Percentiles rank a stretch among this genome's conserved stretches.
phyloP scores from a whole-genome alignment of 768 basidiomycete genomes.

The Coprinellus aureogranulatus region DNA sequence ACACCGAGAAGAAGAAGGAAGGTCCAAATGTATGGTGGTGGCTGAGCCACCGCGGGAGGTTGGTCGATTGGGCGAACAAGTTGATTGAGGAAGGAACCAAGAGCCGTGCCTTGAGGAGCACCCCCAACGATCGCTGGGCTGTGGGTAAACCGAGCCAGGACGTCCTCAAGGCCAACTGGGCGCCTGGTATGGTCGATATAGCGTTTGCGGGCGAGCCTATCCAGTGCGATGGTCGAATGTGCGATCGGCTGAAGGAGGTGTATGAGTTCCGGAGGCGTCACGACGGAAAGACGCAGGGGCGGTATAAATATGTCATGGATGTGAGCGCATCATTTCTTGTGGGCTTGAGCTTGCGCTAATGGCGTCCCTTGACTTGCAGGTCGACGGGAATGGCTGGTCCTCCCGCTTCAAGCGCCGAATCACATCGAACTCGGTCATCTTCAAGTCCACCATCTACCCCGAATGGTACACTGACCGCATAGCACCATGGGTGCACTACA shows the following conservation, averaged over 20 bases:
- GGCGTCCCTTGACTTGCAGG: too few relatives aligned
- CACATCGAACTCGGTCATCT: conserved; percentile 58
- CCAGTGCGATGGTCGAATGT: conserved; percentile 40
- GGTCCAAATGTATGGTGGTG: too few relatives aligned
- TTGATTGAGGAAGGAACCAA: not conserved
- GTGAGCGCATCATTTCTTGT: too few relatives aligned
- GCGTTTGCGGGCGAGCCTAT: conserved; percentile 48
- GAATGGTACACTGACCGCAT: conserved; percentile 67
- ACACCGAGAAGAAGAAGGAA: conserved; percentile 10
- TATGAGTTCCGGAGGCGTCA: conserved; percentile 53
- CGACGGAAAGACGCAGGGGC: conserved; percentile 44
- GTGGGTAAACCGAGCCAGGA: not conserved
- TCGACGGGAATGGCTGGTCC: conserved; percentile 69
- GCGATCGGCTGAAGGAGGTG: conserved; percentile 39
- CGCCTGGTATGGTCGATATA: conserved; percentile 55
- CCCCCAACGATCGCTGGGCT: conserved; percentile 2
- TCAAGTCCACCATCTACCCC: conserved; percentile 71
- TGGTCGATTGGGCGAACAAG: conserved; percentile 36
- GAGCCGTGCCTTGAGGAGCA: not conserved
- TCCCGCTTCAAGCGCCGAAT: conserved; percentile 67
- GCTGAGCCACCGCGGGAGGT: conserved; percentile 38
- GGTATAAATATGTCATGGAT: conserved; percentile 6
- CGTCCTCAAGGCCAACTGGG: not conserved
- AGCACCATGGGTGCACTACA: conserved; percentile 71
- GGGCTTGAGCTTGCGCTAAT: too few relatives aligned